Conservation (phyloP, 768 basidiomycete species). For the Xerocomellus chrysenteron region DNA sequence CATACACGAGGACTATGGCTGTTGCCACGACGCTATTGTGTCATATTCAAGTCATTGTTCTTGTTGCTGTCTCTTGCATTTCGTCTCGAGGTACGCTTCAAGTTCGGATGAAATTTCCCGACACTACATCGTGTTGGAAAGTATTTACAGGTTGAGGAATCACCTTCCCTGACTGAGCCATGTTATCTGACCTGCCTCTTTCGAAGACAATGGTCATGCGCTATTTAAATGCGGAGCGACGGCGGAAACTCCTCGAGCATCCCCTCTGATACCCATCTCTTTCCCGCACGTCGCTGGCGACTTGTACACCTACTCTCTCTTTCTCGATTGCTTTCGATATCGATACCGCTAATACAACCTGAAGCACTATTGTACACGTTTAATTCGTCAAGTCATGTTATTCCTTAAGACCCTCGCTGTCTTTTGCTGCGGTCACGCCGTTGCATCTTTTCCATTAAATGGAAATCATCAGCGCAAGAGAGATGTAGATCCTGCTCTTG, state of each 20-base stretch:
- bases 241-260: not conserved
- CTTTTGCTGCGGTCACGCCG: constrained; percentile 7
- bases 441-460: constrained; percentile 19
- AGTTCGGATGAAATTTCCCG: not conserved
- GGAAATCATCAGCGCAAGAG: constrained; percentile 28
- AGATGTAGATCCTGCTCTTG: constrained; percentile 51
- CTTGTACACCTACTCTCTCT: constrained; percentile 6
- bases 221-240: not conserved
- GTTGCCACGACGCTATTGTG: not conserved
- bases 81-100: constrained; percentile 1
- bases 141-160: not conserved
- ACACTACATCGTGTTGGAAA: not conserved
- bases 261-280: constrained; percentile 3
- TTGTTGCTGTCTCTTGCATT: not conserved
- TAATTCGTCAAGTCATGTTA: constrained; percentile 14
- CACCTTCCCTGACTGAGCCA: not conserved
- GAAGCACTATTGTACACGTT: not conserved
- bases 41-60: not conserved
- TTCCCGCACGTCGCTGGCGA: constrained; percentile 20
- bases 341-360: not conserved
- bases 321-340: not conserved
- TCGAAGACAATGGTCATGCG: constrained; percentile 12
- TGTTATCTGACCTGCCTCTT: constrained; percentile 2
- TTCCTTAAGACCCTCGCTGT: constrained; percentile 5
- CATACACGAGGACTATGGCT: no score